phyloP scores from a whole-genome alignment of 805 yeast species.

The Saturnispora silvae region DNA sequence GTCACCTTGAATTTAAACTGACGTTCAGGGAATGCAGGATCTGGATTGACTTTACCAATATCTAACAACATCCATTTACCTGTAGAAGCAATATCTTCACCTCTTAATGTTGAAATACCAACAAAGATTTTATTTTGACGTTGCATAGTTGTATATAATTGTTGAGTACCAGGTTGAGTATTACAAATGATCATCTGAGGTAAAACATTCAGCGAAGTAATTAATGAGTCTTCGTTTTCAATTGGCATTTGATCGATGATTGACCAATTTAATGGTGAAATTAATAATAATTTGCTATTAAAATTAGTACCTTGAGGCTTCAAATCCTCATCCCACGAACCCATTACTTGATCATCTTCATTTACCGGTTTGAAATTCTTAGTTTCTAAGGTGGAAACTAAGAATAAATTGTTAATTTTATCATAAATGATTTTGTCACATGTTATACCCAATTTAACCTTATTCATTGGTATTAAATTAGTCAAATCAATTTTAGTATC shows the following conservation, averaged over 20 bases:
- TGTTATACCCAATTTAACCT: conserved; percentile 45
- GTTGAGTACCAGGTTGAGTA: conserved; percentile 16
- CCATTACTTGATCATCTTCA: conserved; percentile 59
- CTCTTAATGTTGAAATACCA: conserved; percentile 68
- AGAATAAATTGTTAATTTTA: conserved; percentile 49
- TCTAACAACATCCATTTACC: conserved; percentile 73
- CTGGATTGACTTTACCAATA: conserved; percentile 76
- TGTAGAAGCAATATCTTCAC: conserved; percentile 71
- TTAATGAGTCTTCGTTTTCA: conserved; percentile 63
- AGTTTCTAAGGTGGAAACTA: conserved; percentile 49
- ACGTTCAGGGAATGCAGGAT: conserved; percentile 77
- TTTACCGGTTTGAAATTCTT: conserved; percentile 57
- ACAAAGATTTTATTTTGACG: conserved; percentile 39
- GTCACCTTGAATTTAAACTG: conserved; percentile 67
- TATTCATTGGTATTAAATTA: conserved; percentile 48
- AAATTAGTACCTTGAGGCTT: conserved; percentile 44
- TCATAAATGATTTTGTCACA: conserved; percentile 62
- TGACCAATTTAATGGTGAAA: conserved; percentile 70
- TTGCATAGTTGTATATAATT: conserved; percentile 33
- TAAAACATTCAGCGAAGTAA: conserved; percentile 45
- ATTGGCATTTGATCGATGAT: conserved; percentile 60
- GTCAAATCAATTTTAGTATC: conserved; percentile 41
- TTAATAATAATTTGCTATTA: conserved; percentile 49
- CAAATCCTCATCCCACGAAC: conserved; percentile 38
- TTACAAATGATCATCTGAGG: conserved; percentile 28